Percentiles rank a stretch among this genome's conserved stretches.
phyloP scores from a whole-genome alignment of 2,329 filamentous ascomycete species.

The Elsinoe fawcettii region DNA sequence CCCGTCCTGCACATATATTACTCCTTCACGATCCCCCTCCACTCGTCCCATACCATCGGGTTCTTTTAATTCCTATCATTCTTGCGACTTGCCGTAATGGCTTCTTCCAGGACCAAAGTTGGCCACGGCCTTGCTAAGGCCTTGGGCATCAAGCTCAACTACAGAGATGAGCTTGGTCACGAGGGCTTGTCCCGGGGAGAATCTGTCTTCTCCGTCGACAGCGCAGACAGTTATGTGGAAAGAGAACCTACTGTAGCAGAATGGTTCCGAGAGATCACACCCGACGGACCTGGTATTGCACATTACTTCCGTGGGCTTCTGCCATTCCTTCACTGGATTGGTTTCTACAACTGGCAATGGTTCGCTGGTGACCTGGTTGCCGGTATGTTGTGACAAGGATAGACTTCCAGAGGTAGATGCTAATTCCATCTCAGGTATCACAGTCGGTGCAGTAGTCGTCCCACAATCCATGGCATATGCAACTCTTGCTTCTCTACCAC shows the following conservation, averaged over 20 bases:
- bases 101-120: slow-evolving; percentile 45
- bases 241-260: slow-evolving; percentile 67
- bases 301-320: slow-evolving; percentile 67
- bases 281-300: slow-evolving; percentile 45
- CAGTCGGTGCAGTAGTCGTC: slow-evolving; percentile 74
- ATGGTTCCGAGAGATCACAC: slow-evolving; percentile 59
- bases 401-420: not conserved
- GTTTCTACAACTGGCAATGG: slow-evolving; percentile 84
- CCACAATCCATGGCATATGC: slow-evolving; percentile 97
- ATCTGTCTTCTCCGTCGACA: slow-evolving; percentile 66
- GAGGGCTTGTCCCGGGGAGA: slow-evolving; percentile 68
- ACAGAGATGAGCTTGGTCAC: slow-evolving; percentile 50
- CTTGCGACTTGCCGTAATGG: slow-evolving; percentile 25
- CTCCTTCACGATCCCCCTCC: not conserved
- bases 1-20: slow-evolving; percentile 10
- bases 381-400: slow-evolving; percentile 45
- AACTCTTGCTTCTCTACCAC: slow-evolving; percentile 66
- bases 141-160: slow-evolving; percentile 73
- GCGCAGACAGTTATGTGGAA: slow-evolving; percentile 73
- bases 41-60: not conserved
- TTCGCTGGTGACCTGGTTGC: slow-evolving; percentile 81
- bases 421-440: slow-evolving; percentile 46
- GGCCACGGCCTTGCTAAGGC: slow-evolving; percentile 69
- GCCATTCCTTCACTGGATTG: slow-evolving; percentile 84
- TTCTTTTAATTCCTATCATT: not conserved